A percentile compares a stretch with the other conserved stretches of the same genome.
Evolutionary conservation across 768 basidiomycete species (phyloP).

Genomic region (Neoboletus subvelutipes): DNA sequence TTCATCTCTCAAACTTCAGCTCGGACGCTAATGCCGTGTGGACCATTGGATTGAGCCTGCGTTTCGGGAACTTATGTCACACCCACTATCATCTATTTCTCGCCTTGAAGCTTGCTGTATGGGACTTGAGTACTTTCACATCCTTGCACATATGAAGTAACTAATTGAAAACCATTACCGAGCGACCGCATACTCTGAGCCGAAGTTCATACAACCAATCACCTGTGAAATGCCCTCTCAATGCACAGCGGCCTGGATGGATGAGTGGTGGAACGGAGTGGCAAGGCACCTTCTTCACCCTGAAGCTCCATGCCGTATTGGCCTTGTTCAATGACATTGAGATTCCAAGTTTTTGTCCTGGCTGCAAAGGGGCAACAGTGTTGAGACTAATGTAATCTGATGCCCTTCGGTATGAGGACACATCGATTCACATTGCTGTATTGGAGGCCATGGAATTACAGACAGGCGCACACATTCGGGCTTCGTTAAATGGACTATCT

Average conservation of each 20-base stretch:
- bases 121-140: constrained; percentile 2
- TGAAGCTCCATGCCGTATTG: background rate
- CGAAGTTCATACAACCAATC: background rate
- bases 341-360: background rate
- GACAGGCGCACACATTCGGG: background rate
- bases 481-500: too few species aligned
- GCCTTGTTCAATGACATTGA: background rate
- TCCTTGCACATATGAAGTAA: background rate
- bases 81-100: constrained; percentile 7
- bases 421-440: background rate
- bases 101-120: background rate
- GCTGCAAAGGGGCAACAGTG: background rate
- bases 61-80: constrained; percentile 1
- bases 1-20: background rate
- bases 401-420: background rate
- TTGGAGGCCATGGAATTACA: background rate
- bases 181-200: constrained; percentile 7
- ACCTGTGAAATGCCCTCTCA: background rate
- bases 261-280: constrained; percentile 14
- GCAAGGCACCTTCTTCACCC: constrained; percentile 2
- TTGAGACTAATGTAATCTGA: background rate
- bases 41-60: constrained; percentile 14
- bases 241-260: background rate
- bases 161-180: background rate
- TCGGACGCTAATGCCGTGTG: background rate